Conservation (phyloP, 495 filamentous ascomycete species). For the Penicillium subrubescens region DNA sequence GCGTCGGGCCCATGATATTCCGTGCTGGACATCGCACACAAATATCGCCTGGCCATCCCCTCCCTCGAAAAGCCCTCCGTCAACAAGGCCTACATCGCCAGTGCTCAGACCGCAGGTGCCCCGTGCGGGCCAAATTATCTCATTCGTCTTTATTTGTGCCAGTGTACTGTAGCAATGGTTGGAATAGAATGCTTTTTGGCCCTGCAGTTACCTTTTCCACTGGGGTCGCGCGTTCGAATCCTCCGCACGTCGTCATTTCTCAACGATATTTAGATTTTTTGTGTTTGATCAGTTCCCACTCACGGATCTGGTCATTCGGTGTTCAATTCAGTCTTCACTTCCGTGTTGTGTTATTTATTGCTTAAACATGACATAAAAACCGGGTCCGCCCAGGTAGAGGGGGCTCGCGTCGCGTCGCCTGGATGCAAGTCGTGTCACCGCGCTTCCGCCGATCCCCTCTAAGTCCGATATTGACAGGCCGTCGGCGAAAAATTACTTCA, state of each 20-base stretch:
- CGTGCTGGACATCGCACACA: too few relatives aligned
- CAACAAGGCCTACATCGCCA: slow-evolving; percentile 9
- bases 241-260: not conserved
- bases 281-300: not conserved
- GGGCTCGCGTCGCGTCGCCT: not conserved
- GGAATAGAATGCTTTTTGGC: not conserved
- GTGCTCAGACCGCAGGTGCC: slow-evolving; percentile 13
- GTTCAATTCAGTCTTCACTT: not conserved
- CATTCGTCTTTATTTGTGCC: too few relatives aligned
- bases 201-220: too few relatives aligned
- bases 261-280: not conserved
- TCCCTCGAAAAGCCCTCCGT: too few relatives aligned
- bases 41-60: too few relatives aligned
- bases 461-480: not conserved
- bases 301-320: not conserved
- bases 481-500: not conserved
- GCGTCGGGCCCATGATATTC: too few relatives aligned
- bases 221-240: not conserved
- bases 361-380: not conserved
- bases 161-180: too few relatives aligned
- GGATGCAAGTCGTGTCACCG: not conserved
- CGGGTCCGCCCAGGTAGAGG: not conserved
- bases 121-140: slow-evolving; percentile 8
- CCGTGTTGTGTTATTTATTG: not conserved
- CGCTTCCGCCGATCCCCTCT: not conserved